Evolutionary conservation across 257 asterid species (phyloP).

Genomic region (Solanum clarkiae): DNA sequence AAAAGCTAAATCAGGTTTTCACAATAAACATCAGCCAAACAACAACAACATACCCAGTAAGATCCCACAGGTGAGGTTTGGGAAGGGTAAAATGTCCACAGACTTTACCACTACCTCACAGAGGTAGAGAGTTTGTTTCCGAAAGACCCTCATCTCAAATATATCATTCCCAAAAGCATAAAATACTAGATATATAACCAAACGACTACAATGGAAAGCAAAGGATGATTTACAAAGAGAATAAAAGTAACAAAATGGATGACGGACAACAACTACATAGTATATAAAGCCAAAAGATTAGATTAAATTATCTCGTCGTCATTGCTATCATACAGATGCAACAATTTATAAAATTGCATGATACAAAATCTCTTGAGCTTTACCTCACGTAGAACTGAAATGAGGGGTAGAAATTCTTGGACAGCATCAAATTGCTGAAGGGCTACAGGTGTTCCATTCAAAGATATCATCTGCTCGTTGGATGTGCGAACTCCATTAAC

Average conservation of each 20-base stretch:
- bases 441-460: slow-evolving; percentile 26
- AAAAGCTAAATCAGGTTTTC: neutral
- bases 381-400: slow-evolving; percentile 73
- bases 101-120: too few species aligned
- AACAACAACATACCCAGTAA: too few species aligned
- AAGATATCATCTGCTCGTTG: slow-evolving; percentile 11
- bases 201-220: too few species aligned
- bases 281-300: neutral
- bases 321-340: neutral
- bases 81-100: too few species aligned
- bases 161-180: too few species aligned
- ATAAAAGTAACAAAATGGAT: too few species aligned
- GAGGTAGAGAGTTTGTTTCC: too few species aligned
- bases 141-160: too few species aligned
- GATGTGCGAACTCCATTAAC: slow-evolving; percentile 15
- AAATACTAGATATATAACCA: too few species aligned
- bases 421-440: slow-evolving; percentile 36
- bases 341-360: neutral
- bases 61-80: too few species aligned
- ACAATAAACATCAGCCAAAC: neutral
- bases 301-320: neutral
- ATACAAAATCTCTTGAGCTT: neutral
- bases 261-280: too few species aligned
- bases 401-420: slow-evolving; percentile 49
- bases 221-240: too few species aligned